Conservation (phyloP, 495 filamentous ascomycete genomes). For the Pseudoneurospora amorphoporcata region DNA sequence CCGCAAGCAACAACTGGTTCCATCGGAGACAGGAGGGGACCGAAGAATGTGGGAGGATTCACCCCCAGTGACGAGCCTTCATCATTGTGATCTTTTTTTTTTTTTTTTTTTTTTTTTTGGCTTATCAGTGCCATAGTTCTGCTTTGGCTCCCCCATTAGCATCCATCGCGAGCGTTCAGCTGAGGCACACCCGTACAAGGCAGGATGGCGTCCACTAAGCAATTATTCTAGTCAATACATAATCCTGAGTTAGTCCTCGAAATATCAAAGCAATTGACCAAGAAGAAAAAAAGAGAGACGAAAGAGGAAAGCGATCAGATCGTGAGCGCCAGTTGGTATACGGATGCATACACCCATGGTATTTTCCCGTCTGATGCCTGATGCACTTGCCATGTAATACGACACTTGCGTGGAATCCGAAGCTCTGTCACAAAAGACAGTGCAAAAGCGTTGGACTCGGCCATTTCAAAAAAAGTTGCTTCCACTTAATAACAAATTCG, state of each 20-base stretch:
- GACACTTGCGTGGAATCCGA: neutral
- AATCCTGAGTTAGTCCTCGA: neutral
- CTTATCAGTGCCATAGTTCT: neutral
- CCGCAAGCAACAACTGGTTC: neutral
- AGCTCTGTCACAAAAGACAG: neutral
- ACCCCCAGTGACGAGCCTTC: neutral
- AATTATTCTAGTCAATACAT: neutral
- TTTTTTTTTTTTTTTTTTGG: neutral
- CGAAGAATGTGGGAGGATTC: neutral
- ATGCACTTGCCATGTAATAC: neutral
- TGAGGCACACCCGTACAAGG: neutral
- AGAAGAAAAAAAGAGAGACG: neutral
- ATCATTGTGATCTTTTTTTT: neutral
- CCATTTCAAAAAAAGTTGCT: neutral
- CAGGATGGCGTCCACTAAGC: neutral
- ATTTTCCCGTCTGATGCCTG: neutral
- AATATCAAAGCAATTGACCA: neutral
- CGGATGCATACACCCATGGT: neutral
- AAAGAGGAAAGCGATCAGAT: neutral
- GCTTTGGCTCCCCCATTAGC: neutral
- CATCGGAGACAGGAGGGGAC: neutral
- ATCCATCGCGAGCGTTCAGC: neutral
- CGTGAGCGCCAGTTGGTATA: neutral
- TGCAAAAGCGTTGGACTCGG: neutral
- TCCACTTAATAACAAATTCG: neutral